Base-by-base conservation (phyloP, 2,329 filamentous ascomycete genomes). In the Xylaria sp. region DNA sequence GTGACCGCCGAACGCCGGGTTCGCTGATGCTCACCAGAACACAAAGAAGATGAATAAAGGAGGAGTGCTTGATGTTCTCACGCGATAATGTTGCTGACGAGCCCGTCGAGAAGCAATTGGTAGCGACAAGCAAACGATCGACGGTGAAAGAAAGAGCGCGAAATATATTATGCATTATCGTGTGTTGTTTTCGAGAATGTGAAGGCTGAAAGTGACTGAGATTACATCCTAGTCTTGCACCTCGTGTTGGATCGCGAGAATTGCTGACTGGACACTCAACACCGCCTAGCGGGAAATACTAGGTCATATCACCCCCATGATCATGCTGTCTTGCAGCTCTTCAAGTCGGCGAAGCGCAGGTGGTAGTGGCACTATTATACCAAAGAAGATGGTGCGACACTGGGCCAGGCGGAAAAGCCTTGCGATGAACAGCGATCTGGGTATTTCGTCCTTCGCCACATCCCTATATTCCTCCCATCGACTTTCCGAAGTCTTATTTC, bases 161-260 rank as follows among this genome's bases (percentile, higher is more conserved):
- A 42, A 65, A 49, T 66, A 71, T 72, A 74, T 74, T 74, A 74
- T 71, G 72, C 68, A 74, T 74, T 74, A 74, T 73, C 68, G 66
- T 69, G 63, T 63, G 66, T 61, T 60, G 44, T 47, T 27, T 47
- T 47, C 27, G 55, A 50, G 45, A 47, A 56, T 57, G 55, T 47
- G 6, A 49, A 39, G 36, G 13, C 45, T 33, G 56, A 33, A 44
- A 20, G 53, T 47, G 39, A 29, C 13, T n/a, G 36, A 54, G 56
- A 20, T 55, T 25, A 15, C 55, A 13, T 13, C 36, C 36, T 31
- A n/a, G 22, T 31, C 29, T 45, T n/a, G 57, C 31, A 29, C n/a
- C 15, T 31, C 53, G 31, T 20, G 36, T 55, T 13, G 25, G n/a
- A 31, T 33, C 10, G 51, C 44, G 55, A 31, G 31, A 5, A 36